Base-by-base conservation (phyloP, 768 basidiomycete species). In the Lactarius deliciosus region DNA sequence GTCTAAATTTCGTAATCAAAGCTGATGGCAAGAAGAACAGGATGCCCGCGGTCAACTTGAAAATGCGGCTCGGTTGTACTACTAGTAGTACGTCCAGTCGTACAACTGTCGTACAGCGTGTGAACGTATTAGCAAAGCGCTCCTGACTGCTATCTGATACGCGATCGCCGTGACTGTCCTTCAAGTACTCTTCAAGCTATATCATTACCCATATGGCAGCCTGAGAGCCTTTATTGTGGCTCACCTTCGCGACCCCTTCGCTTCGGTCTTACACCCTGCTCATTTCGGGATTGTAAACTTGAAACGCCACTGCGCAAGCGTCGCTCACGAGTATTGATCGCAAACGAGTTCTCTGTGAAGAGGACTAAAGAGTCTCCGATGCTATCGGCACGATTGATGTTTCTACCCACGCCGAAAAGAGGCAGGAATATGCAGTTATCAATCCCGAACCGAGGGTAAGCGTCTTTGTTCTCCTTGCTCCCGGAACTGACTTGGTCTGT, bases 331-430 rank as follows among this genome's bases (percentile, higher is more conserved):
- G 28, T 32, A 57, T 69, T 63, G 59, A 69, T 69, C 60, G 68
- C 62, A n/a, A 68, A 69, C 60, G 62, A 69, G 57, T 69, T 69
- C 62, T 69, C 69, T 40, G 66, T 56, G 58, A 69, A 69, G 66
- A 63, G 69, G 25, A 28, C 28, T 3, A 69, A 45, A 55, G 69
- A 38, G 58, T 68, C 41, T 68, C 68, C 38, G 68, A 67, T 20
- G 61, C 65, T 36, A 64, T 69, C 36, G 54, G 61, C n/a, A 58
- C 55, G 4, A 69, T 57, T 28, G 40, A 69, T 40, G 55, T 69
- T 15, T 63, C 61, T 40, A 43, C 65, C 4, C 57, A 54, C 25
- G 45, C 50, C 20, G 57, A 54, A 22, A 50, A 59, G 40, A 62
- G 60, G 58, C 61, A 60, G 45, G 66, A 69, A 32, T 64, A 63